Base-by-base conservation (phyloP, 2,329 filamentous ascomycete species). In the Fusarium sp. region DNA sequence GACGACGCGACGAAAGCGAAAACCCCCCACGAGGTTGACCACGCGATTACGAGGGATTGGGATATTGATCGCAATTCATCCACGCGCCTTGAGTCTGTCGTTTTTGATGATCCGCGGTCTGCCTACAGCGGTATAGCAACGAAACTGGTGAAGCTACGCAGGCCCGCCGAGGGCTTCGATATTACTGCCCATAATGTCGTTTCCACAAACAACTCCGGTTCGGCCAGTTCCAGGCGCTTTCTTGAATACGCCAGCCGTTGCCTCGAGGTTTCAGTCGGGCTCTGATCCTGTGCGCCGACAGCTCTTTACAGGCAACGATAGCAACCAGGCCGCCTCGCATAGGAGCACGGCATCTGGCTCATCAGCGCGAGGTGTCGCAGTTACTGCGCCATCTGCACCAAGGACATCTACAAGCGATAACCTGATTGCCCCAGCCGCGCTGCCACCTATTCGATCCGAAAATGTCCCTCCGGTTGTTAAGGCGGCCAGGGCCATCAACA, bases 401-500 rank as follows among this genome's bases (percentile, higher is more conserved):
- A 69, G 48, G 37, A 65, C 78, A 46, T 63, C 75, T 41, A 74
- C 70, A 40, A 70, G 78, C 45, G 76, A 69, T 40, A 75, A 78
- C 14, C 61, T 82, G 59, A 75, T 73, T 42, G 75, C 80, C 8
- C 71, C 81, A 32, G 77, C 73, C 20, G 76, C 80, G 20, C 71
- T 81, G 42, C 83, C 85, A 37, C 83, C 86, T 70, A 81, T 83
- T 59, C 85, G 86, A 65, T 79, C 78, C 14, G 82, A 84, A 45
- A 80, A 82, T 62, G 78, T 92, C 49, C 90, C 89, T 46, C 92
- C 93, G 1, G 88, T 97, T 65, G 88, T 93, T 73, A 92, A 93
- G 81, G 96, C 94, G 23, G 93, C 94, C 49, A 88, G 87, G 71
- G 95, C 92, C 23, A 91, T 99, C 80, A 97, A 97, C 81, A 88